Evolutionary conservation across 176 grass and related monocot genomes (phyloP), one percentile per base, ranked within the genome.

Genomic region (Triticum urartu): DNA sequence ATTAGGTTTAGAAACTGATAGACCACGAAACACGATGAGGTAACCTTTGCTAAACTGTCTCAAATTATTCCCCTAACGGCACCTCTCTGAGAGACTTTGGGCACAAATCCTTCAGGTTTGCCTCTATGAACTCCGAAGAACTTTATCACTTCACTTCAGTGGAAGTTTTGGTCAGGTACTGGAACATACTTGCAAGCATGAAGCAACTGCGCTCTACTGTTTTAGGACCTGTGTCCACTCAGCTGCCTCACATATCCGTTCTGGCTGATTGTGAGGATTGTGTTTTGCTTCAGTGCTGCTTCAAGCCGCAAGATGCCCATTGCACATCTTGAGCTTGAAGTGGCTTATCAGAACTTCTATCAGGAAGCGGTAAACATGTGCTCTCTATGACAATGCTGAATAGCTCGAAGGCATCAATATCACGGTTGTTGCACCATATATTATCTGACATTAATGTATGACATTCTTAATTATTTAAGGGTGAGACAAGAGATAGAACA

Each of bases 181-280:
- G 1, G 21, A 30, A 61, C 45, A 12, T 48, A 14, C 15, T 24
- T 78, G 1, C 18, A 35, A 26, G 4, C 34, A n/a, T 85, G 72
- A 91, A 40, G 89, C 78, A 9, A 40, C 86, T 17, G 50, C 89
- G 14, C 74, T 91, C 81, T 88, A 75, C 33, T 93, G 85, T 21
- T 88, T 47, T 71, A 83, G 22, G 26, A 77, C 13, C 22, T 89
- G 79, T 63, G 87, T 88, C 96, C 93, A 98, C 86, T 98, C 96
- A 78, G 65, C 34, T 2, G 91, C 93, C 93, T 87, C 35, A 95
- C 75, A 26, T 92, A 80, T 15, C 11, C 78, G 5, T 74, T 71
- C 22, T 83, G 60, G 45, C 85, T 77, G 40, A 92, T 89, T 58
- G 63, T 45, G 6, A 95, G 79, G 34, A 33, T 28, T 32, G 88